These are phyloP conservation scores for Plantago major DNA, from an alignment of 257 asterid genomes.

Conservation along the genomic window DNA sequence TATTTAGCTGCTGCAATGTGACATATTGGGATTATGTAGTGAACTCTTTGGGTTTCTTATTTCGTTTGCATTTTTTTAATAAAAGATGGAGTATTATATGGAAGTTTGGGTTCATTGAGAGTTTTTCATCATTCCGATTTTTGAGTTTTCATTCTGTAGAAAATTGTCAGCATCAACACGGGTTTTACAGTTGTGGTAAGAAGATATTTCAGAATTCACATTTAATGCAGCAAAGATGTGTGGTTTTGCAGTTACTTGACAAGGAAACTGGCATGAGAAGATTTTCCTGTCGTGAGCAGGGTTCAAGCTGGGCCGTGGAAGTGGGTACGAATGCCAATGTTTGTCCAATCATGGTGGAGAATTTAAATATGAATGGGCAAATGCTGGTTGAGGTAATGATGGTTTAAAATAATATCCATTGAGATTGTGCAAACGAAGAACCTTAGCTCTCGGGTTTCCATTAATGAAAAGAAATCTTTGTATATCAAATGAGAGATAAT, in stretches of 20 bases:
- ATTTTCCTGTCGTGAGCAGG: conserved; percentile 62
- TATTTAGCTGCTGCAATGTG: too few species aligned
- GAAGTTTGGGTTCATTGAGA: too few species aligned
- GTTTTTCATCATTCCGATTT: too few species aligned
- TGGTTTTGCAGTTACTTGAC: conserved; percentile 65
- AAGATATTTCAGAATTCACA: not conserved
- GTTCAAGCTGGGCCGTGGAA: conserved; percentile 99
- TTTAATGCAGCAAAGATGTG: conserved; percentile 18
- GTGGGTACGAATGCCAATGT: conserved; percentile 71
- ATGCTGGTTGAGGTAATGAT: conserved; percentile 80
- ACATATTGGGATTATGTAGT: too few species aligned
- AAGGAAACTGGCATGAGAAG: conserved; percentile 55
- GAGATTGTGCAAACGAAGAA: conserved; percentile 11
- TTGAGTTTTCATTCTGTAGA: not conserved
- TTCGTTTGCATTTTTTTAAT: too few species aligned
- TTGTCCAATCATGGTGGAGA: conserved; percentile 88
- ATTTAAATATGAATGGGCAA: conserved; percentile 71
- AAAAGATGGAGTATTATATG: too few species aligned
- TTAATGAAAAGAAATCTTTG: conserved; percentile 6
- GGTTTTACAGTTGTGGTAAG: not conserved
- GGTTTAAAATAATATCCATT: not conserved
- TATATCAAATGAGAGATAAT: conserved; percentile 7
- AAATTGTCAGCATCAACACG: conserved; percentile 5
- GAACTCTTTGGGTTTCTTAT: too few species aligned
- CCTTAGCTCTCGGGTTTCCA: not conserved